Conservation (phyloP, 2,329 filamentous ascomycete species). For the Daldinia sp. region DNA sequence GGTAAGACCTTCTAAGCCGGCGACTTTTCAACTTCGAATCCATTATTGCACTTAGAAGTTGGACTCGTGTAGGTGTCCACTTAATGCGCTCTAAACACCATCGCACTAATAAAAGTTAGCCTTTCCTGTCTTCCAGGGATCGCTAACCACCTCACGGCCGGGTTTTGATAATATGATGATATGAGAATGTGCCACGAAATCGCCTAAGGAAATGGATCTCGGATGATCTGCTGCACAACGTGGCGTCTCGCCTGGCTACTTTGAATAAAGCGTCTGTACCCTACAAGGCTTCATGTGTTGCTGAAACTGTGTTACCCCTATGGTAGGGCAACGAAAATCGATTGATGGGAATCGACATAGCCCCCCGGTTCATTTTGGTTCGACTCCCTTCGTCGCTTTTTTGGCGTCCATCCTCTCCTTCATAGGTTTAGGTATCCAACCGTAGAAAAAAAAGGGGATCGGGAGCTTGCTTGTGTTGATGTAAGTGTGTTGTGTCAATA, state of each 20-base stretch:
- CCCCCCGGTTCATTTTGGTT: slow-evolving; percentile 4
- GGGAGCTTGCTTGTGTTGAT: slow-evolving; percentile 17
- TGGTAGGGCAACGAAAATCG: slow-evolving; percentile 36
- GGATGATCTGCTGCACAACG: slow-evolving; percentile 27
- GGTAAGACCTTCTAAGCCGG: slow-evolving; percentile 1
- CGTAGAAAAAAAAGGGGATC: slow-evolving; percentile 11
- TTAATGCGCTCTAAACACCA: slow-evolving; percentile 13
- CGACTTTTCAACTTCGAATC: slow-evolving; percentile 1
- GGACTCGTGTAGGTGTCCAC: slow-evolving; percentile 18
- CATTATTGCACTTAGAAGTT: background rate
- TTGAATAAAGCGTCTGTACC: slow-evolving; percentile 23
- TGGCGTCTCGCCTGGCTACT: slow-evolving; percentile 34
- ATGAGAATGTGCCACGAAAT: slow-evolving; percentile 35
- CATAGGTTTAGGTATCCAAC: slow-evolving; percentile 22
- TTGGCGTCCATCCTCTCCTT: slow-evolving; percentile 18
- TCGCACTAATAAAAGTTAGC: slow-evolving; percentile 22
- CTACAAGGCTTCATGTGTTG: slow-evolving; percentile 26
- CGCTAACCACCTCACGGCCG: slow-evolving; percentile 14
- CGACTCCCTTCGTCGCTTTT: slow-evolving; percentile 12
- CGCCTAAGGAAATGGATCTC: slow-evolving; percentile 33
- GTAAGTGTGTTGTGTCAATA: slow-evolving; percentile 14
- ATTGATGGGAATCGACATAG: slow-evolving; percentile 32
- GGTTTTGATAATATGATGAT: slow-evolving; percentile 26
- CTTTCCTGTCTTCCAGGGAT: slow-evolving; percentile 7
- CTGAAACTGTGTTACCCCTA: slow-evolving; percentile 36